Conservation (phyloP, 345 rosid species). For the Punica granatum region DNA sequence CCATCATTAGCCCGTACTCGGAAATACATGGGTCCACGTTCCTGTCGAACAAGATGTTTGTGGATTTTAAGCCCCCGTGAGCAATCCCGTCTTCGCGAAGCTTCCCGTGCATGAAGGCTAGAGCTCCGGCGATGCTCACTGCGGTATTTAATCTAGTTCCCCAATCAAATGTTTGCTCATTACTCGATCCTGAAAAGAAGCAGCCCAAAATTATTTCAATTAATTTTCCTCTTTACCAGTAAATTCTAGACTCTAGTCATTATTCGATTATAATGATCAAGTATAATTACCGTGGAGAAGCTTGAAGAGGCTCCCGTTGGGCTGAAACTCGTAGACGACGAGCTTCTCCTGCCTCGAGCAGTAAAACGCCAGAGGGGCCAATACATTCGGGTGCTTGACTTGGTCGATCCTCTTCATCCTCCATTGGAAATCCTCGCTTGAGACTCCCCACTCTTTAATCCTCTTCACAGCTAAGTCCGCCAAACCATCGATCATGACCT, state of each 20-base stretch:
- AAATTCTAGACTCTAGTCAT: not conserved
- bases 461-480: constrained; percentile 13
- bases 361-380: constrained; percentile 10
- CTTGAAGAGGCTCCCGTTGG: constrained; percentile 20
- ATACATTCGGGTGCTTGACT: constrained; percentile 9
- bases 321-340: constrained; percentile 13
- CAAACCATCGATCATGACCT: constrained; percentile 10
- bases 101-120: constrained; percentile 16
- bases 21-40: constrained; percentile 15
- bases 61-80: constrained; percentile 18
- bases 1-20: constrained; percentile 8
- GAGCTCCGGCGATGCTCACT: constrained; percentile 9
- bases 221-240: not conserved
- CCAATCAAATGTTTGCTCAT: constrained; percentile 9
- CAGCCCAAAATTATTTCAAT: not conserved
- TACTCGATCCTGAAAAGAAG: constrained; percentile 3
- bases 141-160: constrained; percentile 16
- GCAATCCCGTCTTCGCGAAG: constrained; percentile 17
- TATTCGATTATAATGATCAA: not conserved
- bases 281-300: constrained; percentile 13
- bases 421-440: constrained; percentile 8
- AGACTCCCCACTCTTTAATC: constrained; percentile 11
- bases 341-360: constrained; percentile 20
- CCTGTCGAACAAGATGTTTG: constrained; percentile 12
- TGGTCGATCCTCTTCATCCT: constrained; percentile 16